phyloP scores from a whole-genome alignment of 345 rosid species.

The Noccaea bulbosa region DNA sequence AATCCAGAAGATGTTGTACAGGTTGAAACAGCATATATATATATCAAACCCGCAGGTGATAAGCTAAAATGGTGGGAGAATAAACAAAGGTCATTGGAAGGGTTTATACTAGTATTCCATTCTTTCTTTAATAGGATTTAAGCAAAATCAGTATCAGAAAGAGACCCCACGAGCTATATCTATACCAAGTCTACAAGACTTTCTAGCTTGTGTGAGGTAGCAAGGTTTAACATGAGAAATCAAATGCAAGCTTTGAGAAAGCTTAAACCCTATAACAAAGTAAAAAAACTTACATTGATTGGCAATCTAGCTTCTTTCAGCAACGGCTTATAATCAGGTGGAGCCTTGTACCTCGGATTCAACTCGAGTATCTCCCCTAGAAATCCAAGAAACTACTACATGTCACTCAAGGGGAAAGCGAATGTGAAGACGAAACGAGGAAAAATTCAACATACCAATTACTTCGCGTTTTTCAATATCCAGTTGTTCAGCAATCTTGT shows the following conservation, averaged over 20 bases:
- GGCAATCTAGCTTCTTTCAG: conserved; percentile 77
- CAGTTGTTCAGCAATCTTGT: conserved; percentile 63
- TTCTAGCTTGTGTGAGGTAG: conserved; percentile 12
- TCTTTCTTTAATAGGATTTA: neutral
- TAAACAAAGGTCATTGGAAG: neutral
- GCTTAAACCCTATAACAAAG: conserved; percentile 4
- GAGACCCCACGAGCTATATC: neutral
- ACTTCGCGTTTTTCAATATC: conserved; percentile 76
- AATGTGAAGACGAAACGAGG: neutral
- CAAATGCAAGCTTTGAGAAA: conserved; percentile 19
- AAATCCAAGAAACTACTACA: conserved; percentile 39
- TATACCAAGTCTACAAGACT: conserved; percentile 1
- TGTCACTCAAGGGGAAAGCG: neutral
- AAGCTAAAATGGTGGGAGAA: neutral
- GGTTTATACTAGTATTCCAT: neutral
- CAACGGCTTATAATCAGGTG: conserved; percentile 81
- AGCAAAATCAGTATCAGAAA: neutral
- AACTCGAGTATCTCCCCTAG: conserved; percentile 83
- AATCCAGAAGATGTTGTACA: conserved; percentile 1
- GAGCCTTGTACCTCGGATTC: conserved; percentile 84
- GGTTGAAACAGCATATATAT: neutral
- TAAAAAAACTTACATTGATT: conserved; percentile 66
- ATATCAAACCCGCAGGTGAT: neutral
- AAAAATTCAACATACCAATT: conserved; percentile 58
- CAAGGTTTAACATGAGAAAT: neutral